phyloP scores from a whole-genome alignment of 2,329 filamentous ascomycete genomes.

The Monilinia fructigena region DNA sequence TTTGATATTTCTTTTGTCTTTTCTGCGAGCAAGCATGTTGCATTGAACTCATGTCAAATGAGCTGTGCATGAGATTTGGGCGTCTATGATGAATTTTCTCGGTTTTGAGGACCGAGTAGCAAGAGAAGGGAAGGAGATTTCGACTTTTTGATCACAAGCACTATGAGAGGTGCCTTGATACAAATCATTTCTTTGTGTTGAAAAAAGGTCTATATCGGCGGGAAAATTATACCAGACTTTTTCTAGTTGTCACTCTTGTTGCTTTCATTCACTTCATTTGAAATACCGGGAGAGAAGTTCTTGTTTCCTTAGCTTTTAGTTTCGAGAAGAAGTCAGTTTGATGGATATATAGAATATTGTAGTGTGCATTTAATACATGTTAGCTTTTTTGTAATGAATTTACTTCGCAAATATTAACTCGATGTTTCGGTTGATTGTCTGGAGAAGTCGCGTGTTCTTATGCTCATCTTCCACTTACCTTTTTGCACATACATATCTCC shows the following conservation, averaged over 20 bases:
- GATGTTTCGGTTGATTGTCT: not conserved
- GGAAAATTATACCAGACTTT: constrained; percentile 16
- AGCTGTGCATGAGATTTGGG: constrained; percentile 17
- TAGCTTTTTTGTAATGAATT: constrained; percentile 8
- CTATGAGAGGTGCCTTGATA: constrained; percentile 9
- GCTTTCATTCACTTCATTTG: constrained; percentile 16
- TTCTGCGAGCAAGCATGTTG: constrained; percentile 3
- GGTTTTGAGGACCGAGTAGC: not conserved
- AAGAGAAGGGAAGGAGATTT: not conserved
- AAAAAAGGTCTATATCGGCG: constrained; percentile 7
- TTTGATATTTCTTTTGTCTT: constrained; percentile 18
- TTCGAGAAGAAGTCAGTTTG: not conserved
- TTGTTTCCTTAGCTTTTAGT: not conserved
- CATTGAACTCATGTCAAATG: not conserved
- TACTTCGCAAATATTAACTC: not conserved
- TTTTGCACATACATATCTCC: no score
- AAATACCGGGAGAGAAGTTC: constrained; percentile 4
- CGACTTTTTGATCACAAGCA: not conserved
- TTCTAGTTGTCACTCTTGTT: constrained; percentile 11
- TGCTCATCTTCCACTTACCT: not conserved
- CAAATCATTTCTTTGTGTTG: constrained; percentile 17
- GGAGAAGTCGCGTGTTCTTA: not conserved
- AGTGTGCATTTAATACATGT: constrained; percentile 14
- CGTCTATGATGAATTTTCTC: constrained; percentile 11
- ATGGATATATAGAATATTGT: constrained; percentile 10